Evolutionary conservation across 495 filamentous ascomycete genomes (phyloP), one percentile per base, ranked within the genome.

Genomic region (Penicillium steckii): DNA sequence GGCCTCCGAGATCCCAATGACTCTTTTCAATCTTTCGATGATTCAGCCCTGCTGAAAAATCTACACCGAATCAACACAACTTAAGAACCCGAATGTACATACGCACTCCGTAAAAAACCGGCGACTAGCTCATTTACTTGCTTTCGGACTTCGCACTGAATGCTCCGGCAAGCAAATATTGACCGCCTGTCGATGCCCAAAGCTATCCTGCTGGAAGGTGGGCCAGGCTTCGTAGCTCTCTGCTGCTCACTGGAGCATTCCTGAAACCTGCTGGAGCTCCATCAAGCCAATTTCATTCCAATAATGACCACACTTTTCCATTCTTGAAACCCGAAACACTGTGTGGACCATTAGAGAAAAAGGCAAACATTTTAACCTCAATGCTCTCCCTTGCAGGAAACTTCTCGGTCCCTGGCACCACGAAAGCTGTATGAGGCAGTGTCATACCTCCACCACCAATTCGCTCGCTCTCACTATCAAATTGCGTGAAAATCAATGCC

Each of bases 401-500:
- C 25, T 67, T 68, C 42, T 64, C 64, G 8, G 59, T 58, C 4
- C 50, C 62, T 1, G 76, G 67, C 56, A 83, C 73, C n/a, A 58
- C 58, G 59, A 83, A 83, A 0, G 82, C 76, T 8, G 72, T 74
- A 48, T 84, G 81, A 38, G 80, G 78, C 33, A 79, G 64, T 2
- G 50, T 58, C 25, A 53, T 43, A 15, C 53, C 49, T 18, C 37
- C 44, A 38, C 30, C 35, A 3, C 27, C 42, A 65, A 68, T 17
- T 26, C 35, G 27, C 21, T 51, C 37, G 67, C 68, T 73, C 17
- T 51, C 37, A 67, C 68, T 73, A 46, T 70, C 68, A 17, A 63
- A 64, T 27, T 57, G 61, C 24, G 60, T 64, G 40, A 73, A 70
- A 3, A 71, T 47, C 4, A 65, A 21, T 17, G 61, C 37, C 48